Conservation (phyloP, 2,329 filamentous ascomycete species). For the Fusarium dimerum region DNA sequence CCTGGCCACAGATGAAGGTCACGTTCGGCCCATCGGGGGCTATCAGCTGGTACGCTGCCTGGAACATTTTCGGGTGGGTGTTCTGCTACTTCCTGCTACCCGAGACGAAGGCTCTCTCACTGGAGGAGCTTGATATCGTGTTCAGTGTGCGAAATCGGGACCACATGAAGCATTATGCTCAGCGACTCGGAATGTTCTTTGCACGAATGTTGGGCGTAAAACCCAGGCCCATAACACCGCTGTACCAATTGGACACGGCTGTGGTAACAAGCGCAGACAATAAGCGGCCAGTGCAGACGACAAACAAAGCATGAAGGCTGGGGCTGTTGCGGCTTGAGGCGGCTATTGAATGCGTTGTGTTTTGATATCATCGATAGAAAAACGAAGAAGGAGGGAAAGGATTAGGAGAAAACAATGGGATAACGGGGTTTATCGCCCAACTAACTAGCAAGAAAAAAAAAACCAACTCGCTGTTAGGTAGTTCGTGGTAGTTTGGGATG, state of each 20-base stretch:
- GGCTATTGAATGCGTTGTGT: too few species aligned
- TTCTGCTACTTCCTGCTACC: conserved; percentile 52
- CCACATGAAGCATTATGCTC: conserved; percentile 41
- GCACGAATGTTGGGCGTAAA: conserved; percentile 4
- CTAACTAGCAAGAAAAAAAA: too few species aligned
- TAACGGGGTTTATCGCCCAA: too few species aligned
- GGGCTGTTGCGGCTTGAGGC: too few species aligned
- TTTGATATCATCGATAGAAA: too few species aligned
- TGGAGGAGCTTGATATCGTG: conserved; percentile 52
- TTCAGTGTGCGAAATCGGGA: conserved; percentile 45
- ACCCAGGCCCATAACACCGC: conserved; percentile 11
- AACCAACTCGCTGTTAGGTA: too few species aligned
- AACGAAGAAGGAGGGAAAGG: too few species aligned
- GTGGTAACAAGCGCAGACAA: conserved; percentile 16
- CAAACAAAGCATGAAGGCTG: too few species aligned
- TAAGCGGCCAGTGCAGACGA: too few species aligned
- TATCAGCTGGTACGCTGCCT: conserved; percentile 47
- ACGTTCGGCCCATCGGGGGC: conserved; percentile 30
- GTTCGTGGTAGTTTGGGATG: too few species aligned
- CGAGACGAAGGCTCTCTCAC: conserved; percentile 51
- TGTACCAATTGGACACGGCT: conserved; percentile 15
- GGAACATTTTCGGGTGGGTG: conserved; percentile 47
- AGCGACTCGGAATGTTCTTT: conserved; percentile 15
- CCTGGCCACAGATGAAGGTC: conserved; percentile 33
- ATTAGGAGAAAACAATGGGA: too few species aligned